These are phyloP conservation scores for Ceratobasidium sp. DNA, from an alignment of 1,284 basidiomycete genomes.

Conservation along the genomic window DNA sequence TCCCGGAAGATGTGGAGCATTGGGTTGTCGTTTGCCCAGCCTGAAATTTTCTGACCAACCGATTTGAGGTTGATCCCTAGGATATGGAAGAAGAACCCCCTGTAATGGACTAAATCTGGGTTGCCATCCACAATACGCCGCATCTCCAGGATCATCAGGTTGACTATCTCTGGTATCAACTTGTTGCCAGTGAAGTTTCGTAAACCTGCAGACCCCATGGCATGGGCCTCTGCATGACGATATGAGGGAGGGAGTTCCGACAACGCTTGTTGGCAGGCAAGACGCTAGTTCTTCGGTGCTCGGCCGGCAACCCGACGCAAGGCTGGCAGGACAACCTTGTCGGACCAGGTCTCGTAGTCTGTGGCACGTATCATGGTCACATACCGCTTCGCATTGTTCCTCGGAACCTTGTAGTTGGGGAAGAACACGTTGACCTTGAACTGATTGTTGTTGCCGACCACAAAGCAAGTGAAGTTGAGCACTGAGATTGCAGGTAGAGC, in stretches of 20 bases:
- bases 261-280: not conserved
- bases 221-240: not conserved
- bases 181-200: not conserved
- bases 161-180: not conserved
- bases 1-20: not conserved
- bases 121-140: not conserved
- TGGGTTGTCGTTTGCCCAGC: not conserved
- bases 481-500: not conserved
- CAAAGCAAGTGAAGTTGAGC: constrained; percentile 6
- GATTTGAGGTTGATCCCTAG: constrained; percentile 26
- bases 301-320: not conserved
- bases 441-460: not conserved
- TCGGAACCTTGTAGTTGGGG: constrained; percentile 4
- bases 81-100: constrained; percentile 25
- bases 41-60: not conserved
- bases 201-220: not conserved
- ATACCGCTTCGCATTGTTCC: not conserved
- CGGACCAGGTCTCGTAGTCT: constrained; percentile 13
- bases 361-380: not conserved
- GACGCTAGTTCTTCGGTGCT: not conserved
- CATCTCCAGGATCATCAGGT: not conserved
- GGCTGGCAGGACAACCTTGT: not conserved
- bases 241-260: not conserved
- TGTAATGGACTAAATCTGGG: not conserved
- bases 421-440: constrained; percentile 20